Evolutionary conservation across 139 green algal genomes (phyloP).

Genomic region (Coccomyxa sp.): DNA sequence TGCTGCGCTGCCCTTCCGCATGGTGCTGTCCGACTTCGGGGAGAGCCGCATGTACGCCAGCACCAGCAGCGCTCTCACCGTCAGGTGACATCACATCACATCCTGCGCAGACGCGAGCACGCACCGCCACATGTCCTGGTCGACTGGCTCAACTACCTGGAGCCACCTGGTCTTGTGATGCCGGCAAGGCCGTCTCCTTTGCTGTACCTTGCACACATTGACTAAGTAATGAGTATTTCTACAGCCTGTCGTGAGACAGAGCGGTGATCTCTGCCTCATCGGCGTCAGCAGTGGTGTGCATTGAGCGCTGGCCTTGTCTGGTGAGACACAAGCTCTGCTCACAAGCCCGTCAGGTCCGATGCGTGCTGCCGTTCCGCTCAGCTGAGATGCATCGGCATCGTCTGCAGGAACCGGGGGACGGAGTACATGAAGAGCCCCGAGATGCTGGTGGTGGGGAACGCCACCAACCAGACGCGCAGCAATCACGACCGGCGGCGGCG

Average conservation of each 20-base stretch:
- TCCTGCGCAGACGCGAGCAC: too few species aligned
- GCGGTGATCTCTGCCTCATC: too few species aligned
- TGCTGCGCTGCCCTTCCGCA: slow-evolving; percentile 6
- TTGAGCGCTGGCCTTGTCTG: too few species aligned
- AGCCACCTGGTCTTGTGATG: too few species aligned
- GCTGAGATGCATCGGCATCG: slow-evolving; percentile 6
- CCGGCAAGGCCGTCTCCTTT: too few species aligned
- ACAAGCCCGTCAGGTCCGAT: slow-evolving; percentile 17
- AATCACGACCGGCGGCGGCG: slow-evolving; percentile 33
- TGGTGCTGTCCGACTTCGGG: slow-evolving; percentile 76
- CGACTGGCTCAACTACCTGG: too few species aligned
- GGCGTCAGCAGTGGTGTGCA: too few species aligned
- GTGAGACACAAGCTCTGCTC: neutral
- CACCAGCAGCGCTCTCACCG: neutral
- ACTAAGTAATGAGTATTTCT: too few species aligned
- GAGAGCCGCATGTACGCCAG: slow-evolving; percentile 49
- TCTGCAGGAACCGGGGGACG: slow-evolving; percentile 54
- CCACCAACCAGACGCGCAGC: slow-evolving; percentile 7
- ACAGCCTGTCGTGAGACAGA: too few species aligned
- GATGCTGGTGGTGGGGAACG: slow-evolving; percentile 71
- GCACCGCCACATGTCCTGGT: too few species aligned
- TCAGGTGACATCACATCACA: too few species aligned
- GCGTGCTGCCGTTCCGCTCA: neutral
- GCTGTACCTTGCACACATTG: too few species aligned
- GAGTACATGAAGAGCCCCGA: slow-evolving; percentile 81